Percentiles rank a stretch among this genome's conserved stretches.
Conservation (phyloP, 495 filamentous ascomycete genomes). For the Lichina pygmaea region DNA sequence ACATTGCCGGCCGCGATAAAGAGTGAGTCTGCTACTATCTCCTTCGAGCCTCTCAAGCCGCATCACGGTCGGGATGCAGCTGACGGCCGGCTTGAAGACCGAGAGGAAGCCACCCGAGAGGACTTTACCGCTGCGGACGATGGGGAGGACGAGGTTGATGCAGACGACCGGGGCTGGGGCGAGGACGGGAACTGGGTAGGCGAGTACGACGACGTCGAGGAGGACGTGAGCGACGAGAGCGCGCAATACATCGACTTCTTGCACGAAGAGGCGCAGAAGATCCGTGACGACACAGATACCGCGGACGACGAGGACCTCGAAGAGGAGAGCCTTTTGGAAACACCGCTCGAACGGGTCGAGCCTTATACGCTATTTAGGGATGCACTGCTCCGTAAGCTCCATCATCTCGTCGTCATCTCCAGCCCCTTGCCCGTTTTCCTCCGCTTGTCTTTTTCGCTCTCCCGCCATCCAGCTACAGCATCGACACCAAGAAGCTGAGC, state of each 20-base stretch:
- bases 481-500: no score
- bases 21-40: slow-evolving; percentile 21
- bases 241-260: slow-evolving; percentile 88
- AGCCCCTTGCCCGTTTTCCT: not conserved
- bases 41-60: not conserved
- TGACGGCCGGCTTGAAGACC: slow-evolving; percentile 19
- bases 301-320: slow-evolving; percentile 79
- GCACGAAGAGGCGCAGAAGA: slow-evolving; percentile 79
- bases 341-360: slow-evolving; percentile 80
- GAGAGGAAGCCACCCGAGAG: slow-evolving; percentile 80
- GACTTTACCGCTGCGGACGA: slow-evolving; percentile 45
- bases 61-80: not conserved
- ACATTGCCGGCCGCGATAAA: slow-evolving; percentile 67
- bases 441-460: not conserved
- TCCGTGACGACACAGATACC: slow-evolving; percentile 34
- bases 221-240: slow-evolving; percentile 65
- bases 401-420: not conserved
- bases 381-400: slow-evolving; percentile 46
- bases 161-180: slow-evolving; percentile 20
- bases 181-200: slow-evolving; percentile 36
- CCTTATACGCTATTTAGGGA: slow-evolving; percentile 70
- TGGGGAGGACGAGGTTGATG: slow-evolving; percentile 52
- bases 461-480: not conserved
- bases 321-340: slow-evolving; percentile 76
- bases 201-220: slow-evolving; percentile 32